Percentiles rank a stretch among this genome's conserved stretches.
These are phyloP conservation scores for Sporothrix brunneoviolacea DNA, from an alignment of 2,329 filamentous ascomycete species.

Conservation along the genomic window DNA sequence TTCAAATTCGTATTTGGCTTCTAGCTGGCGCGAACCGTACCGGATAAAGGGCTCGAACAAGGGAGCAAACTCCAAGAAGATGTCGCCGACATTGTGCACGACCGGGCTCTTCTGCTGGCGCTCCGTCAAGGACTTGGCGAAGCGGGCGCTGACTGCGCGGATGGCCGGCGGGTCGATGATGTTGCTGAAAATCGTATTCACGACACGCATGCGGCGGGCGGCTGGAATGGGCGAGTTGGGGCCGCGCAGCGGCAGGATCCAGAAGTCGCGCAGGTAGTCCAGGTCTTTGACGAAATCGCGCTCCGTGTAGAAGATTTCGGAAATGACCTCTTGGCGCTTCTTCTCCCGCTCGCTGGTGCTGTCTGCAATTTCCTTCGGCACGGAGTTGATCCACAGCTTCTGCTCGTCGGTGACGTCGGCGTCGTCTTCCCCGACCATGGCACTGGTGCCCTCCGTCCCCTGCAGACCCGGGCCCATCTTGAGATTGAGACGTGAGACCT, in stretches of 20 bases:
- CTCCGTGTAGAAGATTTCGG: conserved; percentile 97
- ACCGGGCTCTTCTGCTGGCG: conserved; percentile 87
- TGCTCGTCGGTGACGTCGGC: conserved; percentile 83
- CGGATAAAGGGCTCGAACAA: conserved; percentile 94
- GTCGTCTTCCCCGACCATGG: conserved; percentile 67
- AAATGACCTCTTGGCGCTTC: conserved; percentile 97
- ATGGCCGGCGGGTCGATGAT: conserved; percentile 78
- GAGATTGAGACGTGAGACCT: conserved; percentile 88
- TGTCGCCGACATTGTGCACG: conserved; percentile 83
- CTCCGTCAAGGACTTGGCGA: conserved; percentile 81
- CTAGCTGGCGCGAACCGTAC: conserved; percentile 91
- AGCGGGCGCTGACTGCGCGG: conserved; percentile 79
- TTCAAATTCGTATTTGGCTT: conserved; percentile 97
- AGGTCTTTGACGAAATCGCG: conserved; percentile 98
- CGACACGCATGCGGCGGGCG: conserved; percentile 79
- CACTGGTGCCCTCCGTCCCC: conserved; percentile 48
- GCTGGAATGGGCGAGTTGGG: conserved; percentile 83
- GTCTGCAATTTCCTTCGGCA: conserved; percentile 89
- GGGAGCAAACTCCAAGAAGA: conserved; percentile 87
- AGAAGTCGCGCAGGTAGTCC: conserved; percentile 96
- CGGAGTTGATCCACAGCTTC: conserved; percentile 98
- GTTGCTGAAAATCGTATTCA: conserved; percentile 92
- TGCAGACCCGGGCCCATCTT: conserved; percentile 86
- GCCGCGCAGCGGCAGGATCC: conserved; percentile 86
- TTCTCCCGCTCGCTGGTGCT: conserved; percentile 85